A percentile compares a stretch with the other conserved stretches of the same genome.
Evolutionary conservation across 2,329 filamentous ascomycete species (phyloP).

Genomic region (Xylaria digitata): DNA sequence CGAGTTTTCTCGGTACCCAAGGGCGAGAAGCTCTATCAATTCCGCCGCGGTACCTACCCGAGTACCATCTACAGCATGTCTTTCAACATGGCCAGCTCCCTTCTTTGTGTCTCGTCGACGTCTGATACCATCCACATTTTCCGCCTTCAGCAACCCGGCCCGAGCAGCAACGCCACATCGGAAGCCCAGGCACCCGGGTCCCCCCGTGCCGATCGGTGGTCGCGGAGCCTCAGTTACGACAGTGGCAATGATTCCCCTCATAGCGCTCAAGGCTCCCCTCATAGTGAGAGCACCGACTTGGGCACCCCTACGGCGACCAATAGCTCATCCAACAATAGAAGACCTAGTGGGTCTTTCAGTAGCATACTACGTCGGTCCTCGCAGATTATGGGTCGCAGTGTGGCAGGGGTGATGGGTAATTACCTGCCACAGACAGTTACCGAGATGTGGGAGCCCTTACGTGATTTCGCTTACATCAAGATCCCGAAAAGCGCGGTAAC

Average conservation of each 20-base stretch:
- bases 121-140: slow-evolving; percentile 98
- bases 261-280: slow-evolving; percentile 58
- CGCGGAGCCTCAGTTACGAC: slow-evolving; percentile 65
- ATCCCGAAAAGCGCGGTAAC: slow-evolving; percentile 72
- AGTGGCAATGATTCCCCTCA: slow-evolving; percentile 65
- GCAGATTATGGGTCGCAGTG: slow-evolving; percentile 88
- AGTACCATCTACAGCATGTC: slow-evolving; percentile 99
- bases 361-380: slow-evolving; percentile 94
- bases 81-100: slow-evolving; percentile 92
- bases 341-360: slow-evolving; percentile 81
- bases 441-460: slow-evolving; percentile 95
- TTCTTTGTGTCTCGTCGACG: slow-evolving; percentile 94
- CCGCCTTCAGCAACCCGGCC: slow-evolving; percentile 69
- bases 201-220: slow-evolving; percentile 63
- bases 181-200: slow-evolving; percentile 56
- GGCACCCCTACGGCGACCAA: slow-evolving; percentile 45
- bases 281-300: slow-evolving; percentile 60
- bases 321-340: slow-evolving; percentile 53
- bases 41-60: slow-evolving; percentile 93
- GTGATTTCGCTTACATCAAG: slow-evolving; percentile 97
- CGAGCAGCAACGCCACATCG: slow-evolving; percentile 52
- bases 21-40: slow-evolving; percentile 94
- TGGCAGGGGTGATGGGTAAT: slow-evolving; percentile 88
- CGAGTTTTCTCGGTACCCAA: slow-evolving; percentile 92
- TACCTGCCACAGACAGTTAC: slow-evolving; percentile 94